Percentiles rank a stretch among this genome's conserved stretches.
These are phyloP conservation scores for Mycena albidolilacea DNA, from an alignment of 768 basidiomycete genomes.

Conservation along the genomic window DNA sequence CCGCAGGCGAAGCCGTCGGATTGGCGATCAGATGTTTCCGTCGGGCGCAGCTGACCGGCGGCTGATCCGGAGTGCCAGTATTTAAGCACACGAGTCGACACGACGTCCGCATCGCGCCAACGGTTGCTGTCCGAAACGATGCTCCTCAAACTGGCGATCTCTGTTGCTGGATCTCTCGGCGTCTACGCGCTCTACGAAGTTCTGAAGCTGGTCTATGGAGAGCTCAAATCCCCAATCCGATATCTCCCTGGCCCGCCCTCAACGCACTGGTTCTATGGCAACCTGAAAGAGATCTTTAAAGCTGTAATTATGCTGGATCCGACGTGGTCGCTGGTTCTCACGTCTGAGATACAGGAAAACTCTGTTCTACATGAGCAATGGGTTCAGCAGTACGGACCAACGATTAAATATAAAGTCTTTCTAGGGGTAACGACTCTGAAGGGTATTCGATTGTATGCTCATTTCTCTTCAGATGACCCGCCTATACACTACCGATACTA, in stretches of 20 bases:
- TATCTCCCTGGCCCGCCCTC: slow-evolving; percentile 55
- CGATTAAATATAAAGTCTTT: slow-evolving; percentile 59
- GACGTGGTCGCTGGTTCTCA: not conserved
- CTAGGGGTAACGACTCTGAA: slow-evolving; percentile 50
- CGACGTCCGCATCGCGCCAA: no score
- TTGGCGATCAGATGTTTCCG: not conserved
- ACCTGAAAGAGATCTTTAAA: slow-evolving; percentile 45
- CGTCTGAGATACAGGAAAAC: slow-evolving; percentile 31
- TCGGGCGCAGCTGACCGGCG: not conserved
- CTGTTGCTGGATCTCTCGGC: slow-evolving; percentile 14
- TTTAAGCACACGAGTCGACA: no score
- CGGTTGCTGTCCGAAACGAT: not conserved
- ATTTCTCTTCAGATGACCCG: slow-evolving; percentile 40
- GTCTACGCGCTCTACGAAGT: slow-evolving; percentile 39
- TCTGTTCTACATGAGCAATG: slow-evolving; percentile 59
- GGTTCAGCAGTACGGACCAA: slow-evolving; percentile 63
- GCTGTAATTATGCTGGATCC: slow-evolving; percentile 37
- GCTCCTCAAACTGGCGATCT: slow-evolving; percentile 22
- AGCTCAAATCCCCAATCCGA: slow-evolving; percentile 46
- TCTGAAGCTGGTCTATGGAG: slow-evolving; percentile 29
- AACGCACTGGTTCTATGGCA: slow-evolving; percentile 51
- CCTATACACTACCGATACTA: slow-evolving; percentile 63
- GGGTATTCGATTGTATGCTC: not conserved
- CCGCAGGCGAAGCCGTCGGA: not conserved
- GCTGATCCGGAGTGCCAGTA: not conserved